Conservation (phyloP, 192 early-diverging fungal genomes). For the Allomyces arbusculus region DNA sequence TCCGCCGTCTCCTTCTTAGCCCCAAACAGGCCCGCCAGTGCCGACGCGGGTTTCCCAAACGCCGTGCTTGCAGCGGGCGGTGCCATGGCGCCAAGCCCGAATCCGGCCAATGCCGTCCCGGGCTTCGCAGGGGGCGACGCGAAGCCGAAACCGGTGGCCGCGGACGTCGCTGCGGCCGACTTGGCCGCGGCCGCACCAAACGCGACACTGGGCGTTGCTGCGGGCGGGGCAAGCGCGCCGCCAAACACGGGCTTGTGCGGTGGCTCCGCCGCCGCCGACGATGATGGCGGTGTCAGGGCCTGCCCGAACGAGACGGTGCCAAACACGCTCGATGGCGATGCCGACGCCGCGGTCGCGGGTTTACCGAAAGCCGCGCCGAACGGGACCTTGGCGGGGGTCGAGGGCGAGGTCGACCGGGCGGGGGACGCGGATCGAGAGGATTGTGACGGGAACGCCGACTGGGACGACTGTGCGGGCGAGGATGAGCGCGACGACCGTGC, state of each 20-base stretch:
- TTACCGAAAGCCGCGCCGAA: no score
- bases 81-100: no score
- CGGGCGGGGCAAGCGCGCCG: conserved; percentile 8
- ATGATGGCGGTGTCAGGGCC: conserved; percentile 5
- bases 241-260: conserved; percentile 13
- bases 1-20: no score
- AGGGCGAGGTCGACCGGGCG: not conserved
- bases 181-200: conserved; percentile 8
- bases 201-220: conserved; percentile 3
- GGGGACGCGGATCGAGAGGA: conserved; percentile 2
- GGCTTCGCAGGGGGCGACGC: no score
- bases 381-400: conserved; percentile 1
- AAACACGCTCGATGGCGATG: conserved; percentile 4
- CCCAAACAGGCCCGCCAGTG: no score
- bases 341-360: conserved; percentile 1
- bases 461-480: not conserved
- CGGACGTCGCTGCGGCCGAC: conserved; percentile 1
- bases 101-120: no score
- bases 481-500: not conserved
- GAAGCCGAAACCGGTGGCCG: not conserved
- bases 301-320: conserved; percentile 10
- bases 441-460: conserved; percentile 3
- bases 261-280: conserved; percentile 4
- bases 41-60: no score
- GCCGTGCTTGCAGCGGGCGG: no score